Percentiles rank a stretch among this genome's conserved stretches.
Conservation (phyloP, 805 yeast genomes). For the Yarrowia bubula region DNA sequence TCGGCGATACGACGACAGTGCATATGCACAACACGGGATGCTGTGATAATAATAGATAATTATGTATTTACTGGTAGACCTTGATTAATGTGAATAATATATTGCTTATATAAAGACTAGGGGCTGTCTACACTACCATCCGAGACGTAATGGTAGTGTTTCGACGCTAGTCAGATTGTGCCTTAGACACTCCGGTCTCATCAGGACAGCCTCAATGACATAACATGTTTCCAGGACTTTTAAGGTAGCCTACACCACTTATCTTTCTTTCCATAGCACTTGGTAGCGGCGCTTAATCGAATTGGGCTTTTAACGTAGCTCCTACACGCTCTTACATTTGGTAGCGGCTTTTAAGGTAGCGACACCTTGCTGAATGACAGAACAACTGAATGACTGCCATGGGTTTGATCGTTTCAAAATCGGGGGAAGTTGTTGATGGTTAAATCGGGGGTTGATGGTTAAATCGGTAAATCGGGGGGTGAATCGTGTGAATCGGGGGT, state of each 20-base stretch:
- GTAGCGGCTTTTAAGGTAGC: not conserved
- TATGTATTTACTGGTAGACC: not conserved
- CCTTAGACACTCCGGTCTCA: not conserved
- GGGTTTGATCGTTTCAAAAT: no score
- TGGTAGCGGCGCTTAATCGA: not conserved
- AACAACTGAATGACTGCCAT: not conserved
- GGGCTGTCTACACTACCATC: constrained; percentile 13
- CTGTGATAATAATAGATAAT: no score
- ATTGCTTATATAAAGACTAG: not conserved
- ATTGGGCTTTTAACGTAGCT: not conserved
- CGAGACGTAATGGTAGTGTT: not conserved
- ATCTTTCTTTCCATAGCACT: not conserved
- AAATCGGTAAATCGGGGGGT: not conserved
- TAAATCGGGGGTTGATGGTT: not conserved
- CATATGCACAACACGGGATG: no score
- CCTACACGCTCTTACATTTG: not conserved
- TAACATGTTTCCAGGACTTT: not conserved
- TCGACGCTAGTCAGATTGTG: not conserved
- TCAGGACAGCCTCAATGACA: not conserved
- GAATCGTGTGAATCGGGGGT: not conserved
- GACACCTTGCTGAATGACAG: not conserved
- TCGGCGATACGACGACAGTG: no score
- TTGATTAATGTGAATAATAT: not conserved
- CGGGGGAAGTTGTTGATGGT: not conserved
- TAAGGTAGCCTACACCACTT: not conserved